A percentile compares a stretch with the other conserved stretches of the same genome.
Conservation (phyloP, 768 basidiomycete species). For the Grammothele lineata region DNA sequence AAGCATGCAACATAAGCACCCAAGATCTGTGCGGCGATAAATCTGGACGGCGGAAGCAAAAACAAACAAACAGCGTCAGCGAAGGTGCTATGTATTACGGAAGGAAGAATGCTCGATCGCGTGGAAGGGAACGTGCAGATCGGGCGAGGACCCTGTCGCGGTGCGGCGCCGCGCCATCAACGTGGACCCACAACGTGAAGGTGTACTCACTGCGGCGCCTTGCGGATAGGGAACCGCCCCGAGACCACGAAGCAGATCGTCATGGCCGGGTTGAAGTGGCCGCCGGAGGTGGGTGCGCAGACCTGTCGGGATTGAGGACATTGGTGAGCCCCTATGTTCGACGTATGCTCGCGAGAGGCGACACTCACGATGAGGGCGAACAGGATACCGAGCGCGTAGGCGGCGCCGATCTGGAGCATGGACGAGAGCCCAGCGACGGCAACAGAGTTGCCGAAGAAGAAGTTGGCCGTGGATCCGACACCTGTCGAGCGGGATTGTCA, state of each 20-base stretch:
- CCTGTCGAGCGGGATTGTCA: constrained; percentile 18
- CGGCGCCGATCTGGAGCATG: constrained; percentile 29
- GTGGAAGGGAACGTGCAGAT: no score
- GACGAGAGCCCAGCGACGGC: constrained; percentile 22
- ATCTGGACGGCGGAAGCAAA: no score
- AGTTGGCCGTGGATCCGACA: constrained; percentile 31
- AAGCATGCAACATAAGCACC: constrained; percentile 62
- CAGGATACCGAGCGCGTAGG: constrained; percentile 36
- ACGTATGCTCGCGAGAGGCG: background rate
- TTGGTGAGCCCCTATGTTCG: background rate
- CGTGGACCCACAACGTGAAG: constrained; percentile 1
- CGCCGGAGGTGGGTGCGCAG: constrained; percentile 32
- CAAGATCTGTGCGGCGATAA: constrained; percentile 56
- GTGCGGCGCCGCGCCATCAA: background rate
- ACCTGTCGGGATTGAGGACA: constrained; percentile 11
- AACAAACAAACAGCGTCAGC: no score
- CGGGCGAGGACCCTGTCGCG: no score
- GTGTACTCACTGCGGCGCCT: constrained; percentile 42
- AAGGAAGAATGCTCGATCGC: no score
- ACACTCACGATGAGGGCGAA: constrained; percentile 29
- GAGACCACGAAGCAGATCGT: constrained; percentile 49
- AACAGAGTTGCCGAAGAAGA: constrained; percentile 24
- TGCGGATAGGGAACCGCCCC: constrained; percentile 49
- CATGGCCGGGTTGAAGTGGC: constrained; percentile 51
- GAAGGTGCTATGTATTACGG: no score